phyloP scores from a whole-genome alignment of 208 protist species.

The Crithidia thermophila region DNA sequence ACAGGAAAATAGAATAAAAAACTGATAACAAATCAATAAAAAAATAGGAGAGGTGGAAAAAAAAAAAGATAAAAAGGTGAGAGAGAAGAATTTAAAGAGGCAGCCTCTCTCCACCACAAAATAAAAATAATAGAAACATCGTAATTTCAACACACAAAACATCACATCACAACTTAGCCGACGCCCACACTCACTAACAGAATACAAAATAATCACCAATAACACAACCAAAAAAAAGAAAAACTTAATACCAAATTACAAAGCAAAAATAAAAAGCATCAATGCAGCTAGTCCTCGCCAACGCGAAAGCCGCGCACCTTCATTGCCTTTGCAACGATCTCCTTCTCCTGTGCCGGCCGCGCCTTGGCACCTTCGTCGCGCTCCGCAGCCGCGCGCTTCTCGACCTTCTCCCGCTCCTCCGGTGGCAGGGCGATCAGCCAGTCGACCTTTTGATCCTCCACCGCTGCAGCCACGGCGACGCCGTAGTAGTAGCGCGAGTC shows the following conservation, averaged over 20 bases:
- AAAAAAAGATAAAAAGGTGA: neutral
- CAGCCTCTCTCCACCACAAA: neutral
- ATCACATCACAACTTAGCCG: too few species aligned
- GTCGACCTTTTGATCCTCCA: constrained; percentile 48
- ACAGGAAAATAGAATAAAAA: too few species aligned
- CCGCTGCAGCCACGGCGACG: constrained; percentile 38
- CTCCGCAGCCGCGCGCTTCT: constrained; percentile 21
- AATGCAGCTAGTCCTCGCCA: neutral
- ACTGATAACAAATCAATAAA: too few species aligned
- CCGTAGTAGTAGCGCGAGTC: constrained; percentile 51
- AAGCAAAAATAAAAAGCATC: neutral
- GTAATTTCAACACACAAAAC: neutral
- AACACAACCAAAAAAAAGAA: constrained; percentile 9
- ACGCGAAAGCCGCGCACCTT: constrained; percentile 11
- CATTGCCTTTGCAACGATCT: constrained; percentile 15
- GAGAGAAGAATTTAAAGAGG: neutral
- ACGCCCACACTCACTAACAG: too few species aligned
- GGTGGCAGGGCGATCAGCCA: constrained; percentile 41
- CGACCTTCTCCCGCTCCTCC: constrained; percentile 35
- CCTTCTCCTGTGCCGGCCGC: constrained; percentile 21
- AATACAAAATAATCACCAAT: neutral
- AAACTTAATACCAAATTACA: neutral
- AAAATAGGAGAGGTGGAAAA: too few species aligned
- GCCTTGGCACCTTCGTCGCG: constrained; percentile 13
- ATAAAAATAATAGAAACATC: neutral